phyloP scores from a whole-genome alignment of 2,329 filamentous ascomycete genomes.

The Raffaelea albimanens region DNA sequence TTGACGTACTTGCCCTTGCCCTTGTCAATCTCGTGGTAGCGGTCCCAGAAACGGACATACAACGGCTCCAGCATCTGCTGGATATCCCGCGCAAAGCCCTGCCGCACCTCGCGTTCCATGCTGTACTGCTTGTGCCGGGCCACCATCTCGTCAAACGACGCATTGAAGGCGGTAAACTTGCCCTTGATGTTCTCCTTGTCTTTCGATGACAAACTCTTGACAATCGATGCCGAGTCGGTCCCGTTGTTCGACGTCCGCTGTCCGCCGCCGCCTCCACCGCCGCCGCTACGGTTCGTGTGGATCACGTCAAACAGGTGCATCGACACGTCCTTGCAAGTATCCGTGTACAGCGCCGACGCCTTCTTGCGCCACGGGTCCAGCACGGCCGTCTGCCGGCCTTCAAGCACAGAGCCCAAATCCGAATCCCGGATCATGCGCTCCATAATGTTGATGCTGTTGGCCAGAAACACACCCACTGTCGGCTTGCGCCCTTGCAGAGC shows the following conservation, averaged over 20 bases:
- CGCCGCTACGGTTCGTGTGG: constrained; percentile 65
- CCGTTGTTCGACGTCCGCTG: constrained; percentile 57
- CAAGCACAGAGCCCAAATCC: constrained; percentile 65
- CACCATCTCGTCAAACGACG: constrained; percentile 81
- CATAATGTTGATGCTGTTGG: constrained; percentile 76
- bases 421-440: constrained; percentile 77
- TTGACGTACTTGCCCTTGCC: constrained; percentile 97
- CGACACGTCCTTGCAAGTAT: constrained; percentile 82
- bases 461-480: constrained; percentile 77
- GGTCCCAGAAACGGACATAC: constrained; percentile 91
- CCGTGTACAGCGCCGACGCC: constrained; percentile 69
- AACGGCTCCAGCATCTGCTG: constrained; percentile 88
- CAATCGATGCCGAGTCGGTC: constrained; percentile 69
- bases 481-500: constrained; percentile 55
- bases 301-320: constrained; percentile 81
- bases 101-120: constrained; percentile 86
- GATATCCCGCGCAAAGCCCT: constrained; percentile 72
- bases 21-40: constrained; percentile 96
- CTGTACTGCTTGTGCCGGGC: constrained; percentile 69
- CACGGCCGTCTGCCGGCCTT: constrained; percentile 47
- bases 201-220: constrained; percentile 77
- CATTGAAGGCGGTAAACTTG: constrained; percentile 90
- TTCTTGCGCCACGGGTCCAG: constrained; percentile 85
- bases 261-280: constrained; percentile 22
- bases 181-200: constrained; percentile 95